Percentiles rank a stretch among this genome's conserved stretches.
phyloP scores from a whole-genome alignment of 768 basidiomycete species.

The Leccinum rimulosum region DNA sequence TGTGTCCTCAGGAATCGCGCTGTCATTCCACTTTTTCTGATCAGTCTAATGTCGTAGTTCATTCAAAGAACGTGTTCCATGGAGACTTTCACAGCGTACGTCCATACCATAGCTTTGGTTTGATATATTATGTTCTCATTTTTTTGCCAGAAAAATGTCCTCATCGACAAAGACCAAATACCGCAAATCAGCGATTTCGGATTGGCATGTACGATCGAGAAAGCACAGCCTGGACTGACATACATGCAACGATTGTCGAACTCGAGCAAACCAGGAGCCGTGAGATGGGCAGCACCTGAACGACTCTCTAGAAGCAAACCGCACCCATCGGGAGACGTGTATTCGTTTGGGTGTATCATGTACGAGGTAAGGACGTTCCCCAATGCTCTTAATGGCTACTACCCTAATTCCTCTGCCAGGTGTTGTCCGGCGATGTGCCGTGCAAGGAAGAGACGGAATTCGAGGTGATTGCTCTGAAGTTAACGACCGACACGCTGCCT shows the following conservation, averaged over 20 bases:
- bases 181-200: slow-evolving; percentile 1
- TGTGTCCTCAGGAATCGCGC: no score
- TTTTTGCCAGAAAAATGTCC: neutral
- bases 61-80: no score
- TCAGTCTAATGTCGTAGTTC: no score
- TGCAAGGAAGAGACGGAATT: slow-evolving; percentile 1
- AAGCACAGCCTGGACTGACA: neutral
- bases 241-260: neutral
- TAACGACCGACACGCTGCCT: neutral
- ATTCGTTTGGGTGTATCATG: slow-evolving; percentile 5
- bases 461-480: neutral
- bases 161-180: neutral
- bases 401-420: neutral
- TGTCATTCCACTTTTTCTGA: no score
- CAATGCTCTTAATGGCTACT: neutral
- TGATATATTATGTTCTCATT: neutral
- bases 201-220: neutral
- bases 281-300: slow-evolving; percentile 3
- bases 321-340: neutral
- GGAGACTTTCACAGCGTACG: no score
- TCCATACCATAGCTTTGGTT: neutral
- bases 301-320: neutral
- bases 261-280: neutral
- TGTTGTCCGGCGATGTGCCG: slow-evolving; percentile 6
- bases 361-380: neutral